These are phyloP conservation scores for Citrus cavaleriei DNA, from an alignment of 345 rosid genomes.

Conservation along the genomic window DNA sequence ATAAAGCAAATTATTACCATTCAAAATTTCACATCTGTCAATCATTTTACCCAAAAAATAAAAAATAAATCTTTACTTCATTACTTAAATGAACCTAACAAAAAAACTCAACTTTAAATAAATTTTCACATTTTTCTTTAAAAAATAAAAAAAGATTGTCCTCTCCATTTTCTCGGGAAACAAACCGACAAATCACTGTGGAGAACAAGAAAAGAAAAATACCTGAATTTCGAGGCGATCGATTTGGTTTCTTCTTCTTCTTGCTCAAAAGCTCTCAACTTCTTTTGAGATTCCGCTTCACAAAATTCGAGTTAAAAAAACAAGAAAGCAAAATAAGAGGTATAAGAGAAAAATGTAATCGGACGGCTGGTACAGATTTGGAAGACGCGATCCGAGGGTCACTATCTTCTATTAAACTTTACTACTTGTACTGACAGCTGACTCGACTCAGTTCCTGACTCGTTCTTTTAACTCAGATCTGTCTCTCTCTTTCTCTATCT, in stretches of 20 bases:
- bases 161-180: conserved; percentile 11
- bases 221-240: conserved; percentile 11
- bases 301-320: conserved; percentile 3
- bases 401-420: conserved; percentile 12
- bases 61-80: background rate
- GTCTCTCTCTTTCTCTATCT: conserved; percentile 22
- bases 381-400: conserved; percentile 19
- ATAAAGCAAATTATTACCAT: background rate
- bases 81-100: background rate
- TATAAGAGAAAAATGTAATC: conserved; percentile 18
- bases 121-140: background rate
- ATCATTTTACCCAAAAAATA: background rate
- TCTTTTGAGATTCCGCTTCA: background rate
- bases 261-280: background rate
- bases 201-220: background rate
- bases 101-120: background rate
- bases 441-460: conserved; percentile 15
- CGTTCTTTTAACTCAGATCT: conserved; percentile 42
- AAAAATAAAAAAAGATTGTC: background rate
- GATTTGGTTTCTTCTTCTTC: background rate
- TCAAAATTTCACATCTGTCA: background rate
- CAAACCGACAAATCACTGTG: conserved; percentile 6
- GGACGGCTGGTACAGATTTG: conserved; percentile 12
- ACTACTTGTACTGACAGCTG: conserved; percentile 26
- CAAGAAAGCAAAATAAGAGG: background rate